These are phyloP conservation scores for Suillus decipiens DNA, from an alignment of 768 basidiomycete species.

Conservation along the genomic window DNA sequence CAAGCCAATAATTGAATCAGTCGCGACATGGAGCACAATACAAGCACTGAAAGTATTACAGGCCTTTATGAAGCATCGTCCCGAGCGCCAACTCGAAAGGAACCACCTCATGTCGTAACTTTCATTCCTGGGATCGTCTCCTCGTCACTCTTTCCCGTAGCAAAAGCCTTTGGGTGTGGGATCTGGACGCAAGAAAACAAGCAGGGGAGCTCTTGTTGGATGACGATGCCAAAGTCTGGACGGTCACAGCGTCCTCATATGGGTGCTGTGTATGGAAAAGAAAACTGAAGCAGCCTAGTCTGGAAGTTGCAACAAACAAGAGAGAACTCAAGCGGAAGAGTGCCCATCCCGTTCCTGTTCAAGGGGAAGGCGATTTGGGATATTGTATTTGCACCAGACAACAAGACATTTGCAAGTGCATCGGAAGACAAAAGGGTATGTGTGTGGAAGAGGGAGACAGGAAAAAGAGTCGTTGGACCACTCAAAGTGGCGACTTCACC, in stretches of 20 bases:
- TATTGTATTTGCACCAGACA: neutral
- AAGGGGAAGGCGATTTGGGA: rapidly evolving
- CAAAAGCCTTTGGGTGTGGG: constrained; percentile 12
- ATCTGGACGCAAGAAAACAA: constrained; percentile 27
- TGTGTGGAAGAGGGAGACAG: constrained; percentile 2
- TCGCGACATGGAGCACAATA: too few relatives aligned
- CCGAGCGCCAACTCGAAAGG: neutral
- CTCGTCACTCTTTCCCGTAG: neutral
- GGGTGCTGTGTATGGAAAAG: too few relatives aligned
- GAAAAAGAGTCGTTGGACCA: neutral
- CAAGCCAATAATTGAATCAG: too few relatives aligned
- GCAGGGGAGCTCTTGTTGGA: constrained; percentile 4
- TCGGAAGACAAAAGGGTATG: neutral
- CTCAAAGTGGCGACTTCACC: neutral
- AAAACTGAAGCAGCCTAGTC: constrained; percentile 9
- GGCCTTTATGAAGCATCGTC: neutral
- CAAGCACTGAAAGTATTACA: too few relatives aligned
- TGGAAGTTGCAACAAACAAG: neutral
- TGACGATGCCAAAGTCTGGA: constrained; percentile 25
- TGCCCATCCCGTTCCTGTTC: neutral
- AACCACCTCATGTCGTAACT: neutral
- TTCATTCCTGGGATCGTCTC: neutral
- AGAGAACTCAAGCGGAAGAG: neutral
- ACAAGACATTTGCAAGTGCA: constrained; percentile 1
- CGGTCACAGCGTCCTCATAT: constrained; percentile 34